Evolutionary conservation across 495 filamentous ascomycete genomes (phyloP).

Genomic region (Penicillium samsonianum): DNA sequence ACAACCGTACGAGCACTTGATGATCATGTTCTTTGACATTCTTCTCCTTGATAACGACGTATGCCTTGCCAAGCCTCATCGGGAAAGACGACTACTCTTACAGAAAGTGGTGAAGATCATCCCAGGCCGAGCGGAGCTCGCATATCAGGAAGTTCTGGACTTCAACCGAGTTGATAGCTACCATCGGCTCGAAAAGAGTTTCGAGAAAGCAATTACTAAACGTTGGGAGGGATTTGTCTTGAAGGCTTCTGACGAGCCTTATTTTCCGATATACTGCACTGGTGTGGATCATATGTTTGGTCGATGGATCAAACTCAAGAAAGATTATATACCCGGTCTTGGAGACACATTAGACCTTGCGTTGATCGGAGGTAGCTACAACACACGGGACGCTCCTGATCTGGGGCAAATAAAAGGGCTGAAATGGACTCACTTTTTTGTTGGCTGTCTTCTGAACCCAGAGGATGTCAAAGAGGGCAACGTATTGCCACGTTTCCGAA

Average conservation of each 20-base stretch:
- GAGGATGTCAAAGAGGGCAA: slow-evolving; percentile 54
- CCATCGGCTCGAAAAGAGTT: slow-evolving; percentile 56
- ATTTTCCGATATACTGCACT: slow-evolving; percentile 58
- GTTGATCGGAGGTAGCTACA: slow-evolving; percentile 70
- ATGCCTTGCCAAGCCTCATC: slow-evolving; percentile 60
- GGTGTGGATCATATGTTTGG: slow-evolving; percentile 37
- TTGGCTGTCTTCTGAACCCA: slow-evolving; percentile 77
- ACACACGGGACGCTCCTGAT: slow-evolving; percentile 54
- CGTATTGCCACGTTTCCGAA: slow-evolving; percentile 59
- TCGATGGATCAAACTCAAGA: slow-evolving; percentile 82
- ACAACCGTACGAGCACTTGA: slow-evolving; percentile 72
- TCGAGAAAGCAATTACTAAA: slow-evolving; percentile 63
- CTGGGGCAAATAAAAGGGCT: slow-evolving; percentile 48
- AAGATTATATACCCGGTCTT: slow-evolving; percentile 79
- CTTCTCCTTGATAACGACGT: slow-evolving; percentile 70
- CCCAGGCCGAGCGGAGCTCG: slow-evolving; percentile 59
- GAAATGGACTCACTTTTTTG: slow-evolving; percentile 75
- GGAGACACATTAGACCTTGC: slow-evolving; percentile 83
- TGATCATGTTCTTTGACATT: slow-evolving; percentile 82
- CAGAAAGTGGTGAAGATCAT: slow-evolving; percentile 56
- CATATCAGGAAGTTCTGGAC: slow-evolving; percentile 62
- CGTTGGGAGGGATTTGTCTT: slow-evolving; percentile 76
- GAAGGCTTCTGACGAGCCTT: slow-evolving; percentile 76
- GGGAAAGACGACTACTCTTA: slow-evolving; percentile 59
- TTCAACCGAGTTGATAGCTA: slow-evolving; percentile 51